Evolutionary conservation across 768 basidiomycete genomes (phyloP), one percentile per base, ranked within the genome.

Genomic region (Suillus subluteus): DNA sequence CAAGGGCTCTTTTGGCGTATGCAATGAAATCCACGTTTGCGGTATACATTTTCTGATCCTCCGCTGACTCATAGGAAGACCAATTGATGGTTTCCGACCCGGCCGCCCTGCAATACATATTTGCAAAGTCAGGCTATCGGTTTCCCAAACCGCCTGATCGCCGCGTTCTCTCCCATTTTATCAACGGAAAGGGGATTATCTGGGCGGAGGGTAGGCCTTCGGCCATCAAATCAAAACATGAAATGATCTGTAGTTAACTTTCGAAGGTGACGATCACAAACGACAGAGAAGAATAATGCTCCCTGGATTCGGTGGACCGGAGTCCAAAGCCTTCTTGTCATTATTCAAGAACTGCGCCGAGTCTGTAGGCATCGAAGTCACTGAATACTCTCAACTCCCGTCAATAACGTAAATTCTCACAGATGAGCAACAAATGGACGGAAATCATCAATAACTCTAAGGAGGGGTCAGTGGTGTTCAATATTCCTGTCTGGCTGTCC

Each of bases 241-340:
- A 12, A 30, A 43, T 61, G 40, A 16, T 61, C 11, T 43, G 26
- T 21, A n/a, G 6, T 37, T 38, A 8, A 50, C 9, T 32, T 63
- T 55, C 16, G 6, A 58, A 77, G 76, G 81, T 2, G 76, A 80
- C n/a, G 81, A 76, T 41, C 87, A 88, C 67, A 85, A 78, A 71
- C 80, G 87, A 55, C 86, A 88, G 63, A 75, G 84, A 65, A 86
- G 80, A 67, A 79, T 86, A 26, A 82, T 87, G 79, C 77, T 85
- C 58, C 86, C 86, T 3, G 86, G 84, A 3, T 88, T 88, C 66
- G 85, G 86, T 62, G 79, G 74, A 11, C 81, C 82, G 0, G 84
- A 87, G 68, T 80, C 82, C 38, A 86, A 81, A 64, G 79, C 86
- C 1, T 86, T 84, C 66, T 77, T 87, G 8, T 76, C 80, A 32